Conservation (phyloP, 2,329 filamentous ascomycete species). For the Ophiostoma novo-ulmi region DNA sequence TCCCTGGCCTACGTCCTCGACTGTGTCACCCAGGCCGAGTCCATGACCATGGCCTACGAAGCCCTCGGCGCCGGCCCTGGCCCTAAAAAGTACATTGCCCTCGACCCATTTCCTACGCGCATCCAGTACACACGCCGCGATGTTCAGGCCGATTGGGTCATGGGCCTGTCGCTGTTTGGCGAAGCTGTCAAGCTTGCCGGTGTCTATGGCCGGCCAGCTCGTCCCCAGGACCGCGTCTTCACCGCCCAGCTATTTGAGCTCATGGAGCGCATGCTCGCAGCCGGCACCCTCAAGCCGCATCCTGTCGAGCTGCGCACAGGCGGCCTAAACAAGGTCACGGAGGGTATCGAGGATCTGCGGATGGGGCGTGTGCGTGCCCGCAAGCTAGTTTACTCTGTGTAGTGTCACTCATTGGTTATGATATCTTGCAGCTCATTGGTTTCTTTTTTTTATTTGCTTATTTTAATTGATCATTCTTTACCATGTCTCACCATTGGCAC, state of each 20-base stretch:
- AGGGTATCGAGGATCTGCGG: conserved; percentile 25
- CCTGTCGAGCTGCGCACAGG: conserved; percentile 24
- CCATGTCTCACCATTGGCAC: not conserved
- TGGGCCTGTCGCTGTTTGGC: conserved; percentile 23
- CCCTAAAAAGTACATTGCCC: conserved; percentile 22
- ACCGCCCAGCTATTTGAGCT: conserved; percentile 18
- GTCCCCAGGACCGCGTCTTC: conserved; percentile 24
- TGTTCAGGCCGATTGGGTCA: conserved; percentile 24
- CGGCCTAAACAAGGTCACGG: conserved; percentile 20
- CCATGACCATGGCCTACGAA: conserved; percentile 26
- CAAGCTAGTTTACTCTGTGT: conserved; percentile 23
- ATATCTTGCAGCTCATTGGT: not conserved
- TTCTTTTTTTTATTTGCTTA: not conserved
- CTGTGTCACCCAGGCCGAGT: conserved; percentile 25
- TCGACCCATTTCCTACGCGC: conserved; percentile 24
- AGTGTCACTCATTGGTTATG: not conserved
- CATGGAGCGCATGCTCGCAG: conserved; percentile 22
- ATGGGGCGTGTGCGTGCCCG: conserved; percentile 24
- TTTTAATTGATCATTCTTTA: not conserved
- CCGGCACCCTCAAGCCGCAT: conserved; percentile 23
- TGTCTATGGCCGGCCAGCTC: conserved; percentile 23
- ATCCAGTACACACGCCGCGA: conserved; percentile 25
- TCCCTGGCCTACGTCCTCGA: conserved; percentile 25
- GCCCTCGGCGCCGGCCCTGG: conserved; percentile 22
- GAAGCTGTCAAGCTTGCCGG: conserved; percentile 23